Evolutionary conservation across 768 basidiomycete species (phyloP), one percentile per base, ranked within the genome.

Genomic region (Imleria badia): DNA sequence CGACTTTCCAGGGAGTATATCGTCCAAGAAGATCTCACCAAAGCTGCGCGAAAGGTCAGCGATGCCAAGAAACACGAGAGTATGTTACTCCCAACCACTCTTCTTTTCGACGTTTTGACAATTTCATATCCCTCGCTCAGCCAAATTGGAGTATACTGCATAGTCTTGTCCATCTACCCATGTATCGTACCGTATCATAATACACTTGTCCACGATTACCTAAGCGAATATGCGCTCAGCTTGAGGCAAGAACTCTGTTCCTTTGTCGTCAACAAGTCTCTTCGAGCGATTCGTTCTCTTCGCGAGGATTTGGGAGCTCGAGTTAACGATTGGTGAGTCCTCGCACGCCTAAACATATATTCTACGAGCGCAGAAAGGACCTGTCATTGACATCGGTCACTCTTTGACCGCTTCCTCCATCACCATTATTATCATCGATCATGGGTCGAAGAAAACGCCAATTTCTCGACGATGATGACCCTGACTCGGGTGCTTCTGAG

Each of bases 31-130:
- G 96, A 99, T 73, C 77, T 97, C 52, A 92, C 89, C 56, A 98
- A 98, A 76, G 96, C 96, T 17, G 93, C 91, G 38, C 81, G 97
- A 60, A 99, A 99, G 70, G 87, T 98, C 19, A 84, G 86, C 39
- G 96, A 98, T 64, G 91, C 94, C 15, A 98, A 98, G 85, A 98
- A 98, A 72, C 95, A 97, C 64, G 94, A 98, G 77, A 91, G 91
- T 91, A 66, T 75, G 90, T 77, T 14, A n/a, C 17, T 23, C 22
- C 1, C 30, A 9, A 41, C 5, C 9, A 17, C 31, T 20, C 10
- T 40, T 3, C 3, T 39, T 33, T 48, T 47, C n/a, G 12, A 47
- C 17, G 11, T 12, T 38, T 41, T 68, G 13, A 59, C 34, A 2
- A 6, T 1, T 12, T 6, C 11, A 15, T 31, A 12, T 39, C 10